phyloP scores from a whole-genome alignment of 129 eudicot genomes.

The Centaurea solstitialis region DNA sequence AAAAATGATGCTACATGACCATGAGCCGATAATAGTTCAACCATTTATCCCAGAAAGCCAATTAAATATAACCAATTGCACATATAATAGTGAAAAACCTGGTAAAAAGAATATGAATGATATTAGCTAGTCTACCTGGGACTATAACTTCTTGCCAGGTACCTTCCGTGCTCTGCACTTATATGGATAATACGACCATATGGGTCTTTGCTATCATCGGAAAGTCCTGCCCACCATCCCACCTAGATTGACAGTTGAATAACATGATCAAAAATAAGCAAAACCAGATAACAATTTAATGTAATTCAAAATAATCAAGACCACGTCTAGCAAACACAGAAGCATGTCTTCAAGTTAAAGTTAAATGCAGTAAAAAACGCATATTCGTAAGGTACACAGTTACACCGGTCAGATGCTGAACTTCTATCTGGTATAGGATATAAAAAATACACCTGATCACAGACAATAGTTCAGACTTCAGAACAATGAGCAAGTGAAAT shows the following conservation, averaged over 20 bases:
- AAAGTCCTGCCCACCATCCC: slow-evolving; percentile 88
- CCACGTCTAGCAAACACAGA: background rate
- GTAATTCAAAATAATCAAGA: background rate
- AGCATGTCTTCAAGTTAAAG: background rate
- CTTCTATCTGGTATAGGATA: background rate
- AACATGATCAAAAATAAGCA: background rate
- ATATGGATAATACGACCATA: slow-evolving; percentile 72
- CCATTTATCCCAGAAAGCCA: background rate
- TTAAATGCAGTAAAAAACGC: background rate
- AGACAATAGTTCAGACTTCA: background rate
- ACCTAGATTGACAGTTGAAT: slow-evolving; percentile 42
- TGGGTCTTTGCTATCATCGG: slow-evolving; percentile 59
- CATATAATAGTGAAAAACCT: background rate
- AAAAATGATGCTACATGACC: background rate
- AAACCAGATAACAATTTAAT: background rate
- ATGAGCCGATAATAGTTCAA: background rate
- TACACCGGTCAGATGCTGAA: background rate
- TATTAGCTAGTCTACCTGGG: slow-evolving; percentile 51
- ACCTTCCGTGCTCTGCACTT: slow-evolving; percentile 82
- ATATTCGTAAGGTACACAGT: background rate
- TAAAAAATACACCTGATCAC: background rate
- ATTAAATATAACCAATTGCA: background rate
- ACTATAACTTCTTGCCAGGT: slow-evolving; percentile 69
- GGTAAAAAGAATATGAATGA: slow-evolving; percentile 7
- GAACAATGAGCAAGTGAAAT: background rate